Evolutionary conservation across 176 grass and related monocot species (phyloP), one percentile per base, ranked within the genome.

Genomic region (Oryza brachyantha): DNA sequence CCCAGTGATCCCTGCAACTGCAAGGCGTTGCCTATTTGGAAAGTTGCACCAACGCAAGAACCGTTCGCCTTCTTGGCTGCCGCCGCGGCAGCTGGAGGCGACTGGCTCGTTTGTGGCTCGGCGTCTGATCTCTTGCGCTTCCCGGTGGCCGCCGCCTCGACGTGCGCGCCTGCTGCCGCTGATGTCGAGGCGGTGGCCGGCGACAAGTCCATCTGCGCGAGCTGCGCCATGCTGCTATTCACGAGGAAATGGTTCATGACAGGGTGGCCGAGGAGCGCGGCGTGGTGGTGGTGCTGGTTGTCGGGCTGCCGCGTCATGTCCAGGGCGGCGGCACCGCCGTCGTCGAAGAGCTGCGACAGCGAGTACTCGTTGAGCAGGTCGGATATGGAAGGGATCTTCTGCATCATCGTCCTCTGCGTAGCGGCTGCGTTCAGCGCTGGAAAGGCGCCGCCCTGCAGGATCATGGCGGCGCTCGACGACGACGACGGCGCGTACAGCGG

Each of bases 41-140:
- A 94, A 59, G 79, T 78, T 69, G 84, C 79, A 74, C 79, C 84
- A 31, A 87, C 73, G 74, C 81, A 92, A 60, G 89, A 89, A 11
- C 82, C 80, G 50, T 88, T 90, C 8, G 81, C 79, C 28, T 86
- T 93, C 85, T 88, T 94, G 66, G 24, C 64, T 3, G 43, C 66
- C 1, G 42, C 34, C 29, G 29, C 14, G 45, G 45, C 43, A 48
- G 43, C 46, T 14, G 42, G 3, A 1, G 46, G 16, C 6, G 16
- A 19, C 4, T 79, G 76, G 59, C 19, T 79, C 46, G 68, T 73
- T n/a, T n/a, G n/a, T 37, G 25, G 41, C 37, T 29, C 68, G 22
- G 29, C 21, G 38, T 70, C 76, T 26, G 70, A 64, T 7, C 82
- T 85, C 78, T 54, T 81, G 83, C 83, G 87, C 48, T 81, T 89